phyloP scores from a whole-genome alignment of 441 rosid species.

The Adansonia gregorii region DNA sequence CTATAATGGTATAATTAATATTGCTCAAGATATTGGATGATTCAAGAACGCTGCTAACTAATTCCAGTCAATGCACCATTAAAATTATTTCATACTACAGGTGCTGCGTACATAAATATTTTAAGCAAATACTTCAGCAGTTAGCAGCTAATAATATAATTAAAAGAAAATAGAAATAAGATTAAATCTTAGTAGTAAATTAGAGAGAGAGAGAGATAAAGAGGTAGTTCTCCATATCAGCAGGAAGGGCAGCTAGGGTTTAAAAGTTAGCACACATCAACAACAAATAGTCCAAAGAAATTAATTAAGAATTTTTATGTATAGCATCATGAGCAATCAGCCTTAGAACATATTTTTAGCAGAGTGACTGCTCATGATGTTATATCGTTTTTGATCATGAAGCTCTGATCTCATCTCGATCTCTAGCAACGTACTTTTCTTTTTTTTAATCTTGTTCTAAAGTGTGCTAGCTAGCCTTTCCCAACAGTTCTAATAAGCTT shows the following conservation, averaged over 20 bases:
- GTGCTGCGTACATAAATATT: not conserved
- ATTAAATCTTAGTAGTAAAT: slow-evolving; percentile 5
- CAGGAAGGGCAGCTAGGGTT: not conserved
- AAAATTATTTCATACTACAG: not conserved
- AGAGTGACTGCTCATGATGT: slow-evolving; percentile 97
- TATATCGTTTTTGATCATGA: slow-evolving; percentile 49
- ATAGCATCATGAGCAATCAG: slow-evolving; percentile 98
- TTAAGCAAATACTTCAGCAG: not conserved
- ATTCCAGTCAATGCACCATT: slow-evolving; percentile 12
- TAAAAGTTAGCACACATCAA: slow-evolving; percentile 17
- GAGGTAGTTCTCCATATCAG: not conserved
- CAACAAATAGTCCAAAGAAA: slow-evolving; percentile 14
- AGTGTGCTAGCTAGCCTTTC: not conserved
- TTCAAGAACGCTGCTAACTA: not conserved
- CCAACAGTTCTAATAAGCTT: not conserved
- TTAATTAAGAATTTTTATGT: slow-evolving; percentile 26
- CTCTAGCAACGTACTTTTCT: not conserved
- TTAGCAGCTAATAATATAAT: too few relatives aligned
- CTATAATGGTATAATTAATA: too few relatives aligned
- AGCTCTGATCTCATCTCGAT: not conserved
- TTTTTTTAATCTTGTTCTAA: not conserved
- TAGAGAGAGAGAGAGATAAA: not conserved
- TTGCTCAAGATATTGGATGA: not conserved
- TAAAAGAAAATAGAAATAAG: not conserved
- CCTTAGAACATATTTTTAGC: slow-evolving; percentile 55